Base-by-base conservation (phyloP, 768 basidiomycete species). In the Psilocybe azurescens region DNA sequence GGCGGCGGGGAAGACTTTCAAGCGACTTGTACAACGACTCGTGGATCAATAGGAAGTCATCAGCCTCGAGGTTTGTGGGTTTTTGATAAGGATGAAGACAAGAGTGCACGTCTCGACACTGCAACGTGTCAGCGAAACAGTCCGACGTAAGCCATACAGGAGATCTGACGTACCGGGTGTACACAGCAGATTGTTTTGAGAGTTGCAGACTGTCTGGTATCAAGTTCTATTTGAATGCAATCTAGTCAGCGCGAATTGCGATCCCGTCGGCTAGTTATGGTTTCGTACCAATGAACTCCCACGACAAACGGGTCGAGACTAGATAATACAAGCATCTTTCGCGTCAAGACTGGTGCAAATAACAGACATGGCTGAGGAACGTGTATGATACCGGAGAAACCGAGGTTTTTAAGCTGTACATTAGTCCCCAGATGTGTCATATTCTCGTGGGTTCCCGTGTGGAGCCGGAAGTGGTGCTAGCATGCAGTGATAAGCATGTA, bases 21-120 rank as follows among this genome's bases (percentile, higher is more conserved):
- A 36, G 52, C 32, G 33, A 16, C n/a, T 53, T 53, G 33, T 8
- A 13, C 41, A n/a, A 16, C 38, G 47, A 38, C 49, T 38, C 18
- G 24, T 36, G 36, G 32, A 59, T 59, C 30, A 56, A 33, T 30
- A n/a, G 5, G 33, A 53, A 53, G 13, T 24, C 52, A 53, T 53
- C 6, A 20, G 52, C 52, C 52, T 53, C 52, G 33, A n/a, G 52
- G 32, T 36, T 33, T 29, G 13, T 11, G 33, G 13, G 11, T 13
- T 1, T 10, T 28, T 30, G 30, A 52, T 20, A 30, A 9, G 16
- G 30, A 9, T 14, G 11, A 53, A 33, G 33, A 18, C 13, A 33
- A 10, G 52, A 36, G 14, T 53, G n/a, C n/a, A 18, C 16, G 52
- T 30, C 30, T 52, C 2, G 1, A 5, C 33, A 44, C 5, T 29